Percentiles rank a stretch among this genome's conserved stretches.
These are phyloP conservation scores for Colletotrichum chrysophilum DNA, from an alignment of 2,329 filamentous ascomycete species.

Conservation along the genomic window DNA sequence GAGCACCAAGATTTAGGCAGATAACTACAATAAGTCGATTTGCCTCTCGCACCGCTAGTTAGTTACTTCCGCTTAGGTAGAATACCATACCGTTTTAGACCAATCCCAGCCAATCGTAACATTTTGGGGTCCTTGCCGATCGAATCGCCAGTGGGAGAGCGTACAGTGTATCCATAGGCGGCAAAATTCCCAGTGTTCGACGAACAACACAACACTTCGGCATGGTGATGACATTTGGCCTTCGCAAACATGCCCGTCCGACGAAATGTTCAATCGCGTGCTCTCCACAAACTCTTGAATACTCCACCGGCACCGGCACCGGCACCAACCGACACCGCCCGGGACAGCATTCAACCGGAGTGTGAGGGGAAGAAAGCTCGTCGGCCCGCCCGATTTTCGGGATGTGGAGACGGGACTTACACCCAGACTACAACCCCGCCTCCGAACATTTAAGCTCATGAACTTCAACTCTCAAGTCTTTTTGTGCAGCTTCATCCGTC, in stretches of 20 bases:
- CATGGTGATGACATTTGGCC: not conserved
- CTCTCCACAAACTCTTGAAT: not conserved
- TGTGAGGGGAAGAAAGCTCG: not conserved
- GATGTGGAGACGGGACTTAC: constrained; percentile 17
- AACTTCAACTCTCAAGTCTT: not conserved
- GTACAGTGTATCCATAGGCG: not conserved
- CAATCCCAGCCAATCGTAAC: not conserved
- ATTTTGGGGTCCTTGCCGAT: not conserved
- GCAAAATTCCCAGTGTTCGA: not conserved
- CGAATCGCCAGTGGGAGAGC: not conserved
- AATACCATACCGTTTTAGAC: not conserved
- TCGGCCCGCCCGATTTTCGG: constrained; percentile 20
- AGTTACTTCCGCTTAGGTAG: not conserved
- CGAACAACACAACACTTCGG: not conserved
- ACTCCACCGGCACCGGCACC: not conserved
- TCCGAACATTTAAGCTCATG: not conserved
- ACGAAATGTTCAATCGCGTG: not conserved
- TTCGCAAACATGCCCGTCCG: not conserved
- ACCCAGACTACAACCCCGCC: constrained; percentile 9
- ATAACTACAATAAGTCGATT: not conserved
- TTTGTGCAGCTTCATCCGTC: not conserved
- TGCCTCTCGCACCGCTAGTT: not conserved
- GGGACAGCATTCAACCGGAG: constrained; percentile 21
- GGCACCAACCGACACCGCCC: not conserved
- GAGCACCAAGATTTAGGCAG: not conserved